A percentile compares a stretch with the other conserved stretches of the same genome.
Evolutionary conservation across 2,329 filamentous ascomycete species (phyloP).

Genomic region (Cadophora malorum): DNA sequence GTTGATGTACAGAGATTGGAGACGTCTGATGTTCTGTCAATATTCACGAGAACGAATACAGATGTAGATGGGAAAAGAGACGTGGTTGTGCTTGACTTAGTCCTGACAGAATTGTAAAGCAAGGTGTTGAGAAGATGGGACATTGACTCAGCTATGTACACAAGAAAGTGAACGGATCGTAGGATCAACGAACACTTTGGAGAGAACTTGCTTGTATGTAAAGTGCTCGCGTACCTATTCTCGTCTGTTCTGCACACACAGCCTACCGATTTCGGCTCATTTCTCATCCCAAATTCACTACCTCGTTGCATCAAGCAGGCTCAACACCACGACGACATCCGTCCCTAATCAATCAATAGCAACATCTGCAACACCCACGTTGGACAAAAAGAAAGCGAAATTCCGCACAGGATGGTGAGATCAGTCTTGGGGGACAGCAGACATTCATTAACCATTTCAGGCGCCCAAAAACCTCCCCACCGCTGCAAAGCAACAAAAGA

Average conservation of each 20-base stretch:
- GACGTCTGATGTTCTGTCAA: conserved; percentile 33
- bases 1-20: conserved; percentile 37
- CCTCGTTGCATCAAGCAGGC: background rate
- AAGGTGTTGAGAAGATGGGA: background rate
- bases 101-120: conserved; percentile 11
- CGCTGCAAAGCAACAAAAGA: conserved; percentile 61
- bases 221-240: background rate
- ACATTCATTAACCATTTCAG: conserved; percentile 30
- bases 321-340: background rate
- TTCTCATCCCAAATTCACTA: background rate
- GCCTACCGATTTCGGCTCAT: background rate
- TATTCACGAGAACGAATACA: conserved; percentile 36
- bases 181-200: background rate
- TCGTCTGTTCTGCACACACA: background rate
- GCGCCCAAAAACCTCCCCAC: conserved; percentile 63
- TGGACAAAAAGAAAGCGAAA: background rate
- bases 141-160: background rate
- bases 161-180: background rate
- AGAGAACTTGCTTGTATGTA: background rate
- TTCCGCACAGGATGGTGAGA: conserved; percentile 14
- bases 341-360: background rate
- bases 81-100: conserved; percentile 38
- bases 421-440: background rate
- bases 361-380: background rate
- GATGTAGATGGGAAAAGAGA: conserved; percentile 20